Conservation (phyloP, 192 early-diverging fungal genomes). For the Paraglomus brasilianum region DNA sequence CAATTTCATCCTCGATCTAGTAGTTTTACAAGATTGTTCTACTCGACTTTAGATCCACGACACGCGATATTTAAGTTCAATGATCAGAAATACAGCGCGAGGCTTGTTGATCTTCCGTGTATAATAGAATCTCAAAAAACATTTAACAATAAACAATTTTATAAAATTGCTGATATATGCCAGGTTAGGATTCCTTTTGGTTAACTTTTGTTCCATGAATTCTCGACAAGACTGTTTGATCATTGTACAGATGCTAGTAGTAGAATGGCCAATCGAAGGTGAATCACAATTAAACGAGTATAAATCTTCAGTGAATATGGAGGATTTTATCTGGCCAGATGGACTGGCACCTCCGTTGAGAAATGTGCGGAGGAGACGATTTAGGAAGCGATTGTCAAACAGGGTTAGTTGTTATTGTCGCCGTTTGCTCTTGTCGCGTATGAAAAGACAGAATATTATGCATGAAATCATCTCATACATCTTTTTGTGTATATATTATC, state of each 20-base stretch:
- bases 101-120: slow-evolving; percentile 79
- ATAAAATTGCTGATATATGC: slow-evolving; percentile 82
- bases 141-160: slow-evolving; percentile 80
- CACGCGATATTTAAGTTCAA: slow-evolving; percentile 58
- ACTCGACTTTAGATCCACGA: slow-evolving; percentile 48
- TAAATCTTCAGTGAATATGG: slow-evolving; percentile 39
- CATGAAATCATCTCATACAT: not conserved
- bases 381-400: slow-evolving; percentile 78
- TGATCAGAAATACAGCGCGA: slow-evolving; percentile 55
- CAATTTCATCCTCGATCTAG: not conserved
- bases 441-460: not conserved
- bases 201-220: not conserved
- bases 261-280: slow-evolving; percentile 37
- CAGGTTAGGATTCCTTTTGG: slow-evolving; percentile 54
- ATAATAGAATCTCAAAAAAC: slow-evolving; percentile 88
- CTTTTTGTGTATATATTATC: not conserved
- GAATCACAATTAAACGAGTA: slow-evolving; percentile 16
- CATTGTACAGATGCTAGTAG: slow-evolving; percentile 53
- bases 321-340: slow-evolving; percentile 72
- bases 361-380: slow-evolving; percentile 73
- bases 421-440: no score
- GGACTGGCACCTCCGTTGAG: slow-evolving; percentile 78
- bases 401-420: slow-evolving; percentile 44
- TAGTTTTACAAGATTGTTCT: slow-evolving; percentile 1
- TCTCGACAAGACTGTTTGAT: no score